A percentile compares a stretch with the other conserved stretches of the same genome.
phyloP scores from a whole-genome alignment of 768 basidiomycete species.

The Auricularia sp. region DNA sequence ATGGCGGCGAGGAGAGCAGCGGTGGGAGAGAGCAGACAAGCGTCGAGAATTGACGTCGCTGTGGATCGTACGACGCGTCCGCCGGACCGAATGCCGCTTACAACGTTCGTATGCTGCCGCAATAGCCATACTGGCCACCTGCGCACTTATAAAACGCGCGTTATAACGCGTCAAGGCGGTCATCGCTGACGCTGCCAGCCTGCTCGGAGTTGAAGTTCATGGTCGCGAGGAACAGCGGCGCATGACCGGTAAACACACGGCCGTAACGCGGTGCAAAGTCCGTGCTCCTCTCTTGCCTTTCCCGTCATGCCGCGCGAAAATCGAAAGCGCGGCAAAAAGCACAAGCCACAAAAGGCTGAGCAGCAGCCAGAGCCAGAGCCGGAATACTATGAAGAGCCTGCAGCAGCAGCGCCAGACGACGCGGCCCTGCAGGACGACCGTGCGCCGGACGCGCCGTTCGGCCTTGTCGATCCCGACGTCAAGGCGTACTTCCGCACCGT shows the following conservation, averaged over 20 bases:
- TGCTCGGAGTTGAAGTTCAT: too few species aligned
- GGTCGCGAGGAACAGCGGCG: too few species aligned
- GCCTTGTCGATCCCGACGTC: constrained; percentile 78
- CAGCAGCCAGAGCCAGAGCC: constrained; percentile 14
- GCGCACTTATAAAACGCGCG: too few species aligned
- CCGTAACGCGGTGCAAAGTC: background rate
- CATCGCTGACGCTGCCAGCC: too few species aligned
- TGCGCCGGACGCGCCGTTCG: constrained; percentile 68
- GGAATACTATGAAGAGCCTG: constrained; percentile 14
- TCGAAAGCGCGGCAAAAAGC: constrained; percentile 68
- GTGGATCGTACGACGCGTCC: too few species aligned
- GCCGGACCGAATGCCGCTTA: too few species aligned
- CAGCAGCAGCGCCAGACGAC: constrained; percentile 20
- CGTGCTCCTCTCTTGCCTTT: background rate
- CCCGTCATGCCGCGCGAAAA: constrained; percentile 59
- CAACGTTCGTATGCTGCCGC: too few species aligned
- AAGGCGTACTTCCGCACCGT: constrained; percentile 91
- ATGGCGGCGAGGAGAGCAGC: background rate
- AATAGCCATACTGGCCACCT: too few species aligned
- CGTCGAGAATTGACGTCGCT: too few species aligned
- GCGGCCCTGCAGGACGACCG: constrained; percentile 30
- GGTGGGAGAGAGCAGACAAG: too few species aligned
- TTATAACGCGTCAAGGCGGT: too few species aligned
- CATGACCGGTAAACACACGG: too few species aligned
- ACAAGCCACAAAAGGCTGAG: constrained; percentile 40